These are phyloP conservation scores for Debaryomycetaceae sp. DNA, from an alignment of 1,139 yeast species.

Conservation along the genomic window DNA sequence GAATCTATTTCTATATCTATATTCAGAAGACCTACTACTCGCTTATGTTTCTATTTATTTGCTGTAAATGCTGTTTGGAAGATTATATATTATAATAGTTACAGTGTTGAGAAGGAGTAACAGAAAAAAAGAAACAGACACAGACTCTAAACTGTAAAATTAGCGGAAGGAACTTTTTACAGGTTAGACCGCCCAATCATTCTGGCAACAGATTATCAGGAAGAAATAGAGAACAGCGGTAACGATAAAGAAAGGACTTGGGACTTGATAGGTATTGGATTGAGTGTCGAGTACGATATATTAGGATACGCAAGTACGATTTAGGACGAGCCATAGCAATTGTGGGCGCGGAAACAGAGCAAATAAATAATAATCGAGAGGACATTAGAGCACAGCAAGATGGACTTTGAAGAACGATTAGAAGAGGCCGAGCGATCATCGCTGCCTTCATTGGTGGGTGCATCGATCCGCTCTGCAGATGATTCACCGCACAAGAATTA, in stretches of 20 bases:
- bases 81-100: neutral
- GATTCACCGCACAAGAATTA: conserved; percentile 46
- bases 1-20: neutral
- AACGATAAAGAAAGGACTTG: too few relatives aligned
- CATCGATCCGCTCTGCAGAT: conserved; percentile 52
- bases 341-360: too few relatives aligned
- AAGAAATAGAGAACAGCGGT: neutral
- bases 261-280: too few relatives aligned
- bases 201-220: neutral
- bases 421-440: conserved; percentile 49
- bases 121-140: neutral
- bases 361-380: too few relatives aligned
- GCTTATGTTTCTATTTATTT: neutral
- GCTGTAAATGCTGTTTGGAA: neutral
- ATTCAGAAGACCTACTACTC: neutral
- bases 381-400: too few relatives aligned
- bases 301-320: too few relatives aligned
- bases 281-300: too few relatives aligned
- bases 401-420: conserved; percentile 57
- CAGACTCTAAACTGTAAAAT: neutral
- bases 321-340: too few relatives aligned
- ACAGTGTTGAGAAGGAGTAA: neutral
- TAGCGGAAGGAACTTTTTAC: neutral
- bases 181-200: neutral
- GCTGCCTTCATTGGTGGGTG: conserved; percentile 57